Base-by-base conservation (phyloP, 2,329 filamentous ascomycete species). In the Annulohypoxylon truncatum region DNA sequence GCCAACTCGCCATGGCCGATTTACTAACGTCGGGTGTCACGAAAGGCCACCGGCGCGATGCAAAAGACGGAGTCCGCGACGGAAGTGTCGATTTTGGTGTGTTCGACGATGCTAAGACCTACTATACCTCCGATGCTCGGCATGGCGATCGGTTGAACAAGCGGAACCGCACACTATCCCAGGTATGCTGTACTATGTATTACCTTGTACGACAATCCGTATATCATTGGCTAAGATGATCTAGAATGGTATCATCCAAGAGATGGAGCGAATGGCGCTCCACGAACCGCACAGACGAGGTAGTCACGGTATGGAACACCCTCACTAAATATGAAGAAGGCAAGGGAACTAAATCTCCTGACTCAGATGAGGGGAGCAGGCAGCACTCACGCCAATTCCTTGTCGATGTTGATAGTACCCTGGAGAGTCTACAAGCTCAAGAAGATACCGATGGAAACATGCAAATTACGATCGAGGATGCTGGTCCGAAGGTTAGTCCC, bases 381-480 rank as follows among this genome's bases (percentile, higher is more conserved):
- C 83, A 88, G 51, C 88, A 91, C 61, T 78, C 80, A 63, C 92
- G 93, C 66, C 91, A 90, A 72, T 97, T 97, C 79, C 85, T 97
- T 35, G 89, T 98, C 77, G 88, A 96, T 73, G 94, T 98, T 74
- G 91, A 97, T 51, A 84, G 88, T 20, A 97, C 94, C 0, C 85
- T 97, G 61, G 86, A 94, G 75, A 90, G 87, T 64, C 84, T 99
- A 46, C 85, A 93, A 67, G 88, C 89, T 35, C 91, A 95, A 71
- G 96, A 99, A 79, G 96, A 99, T 76, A 96, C 94, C 28, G 94
- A 99, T 79, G 85, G 88, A 61, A 97, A 99, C 79, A 92, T 93
- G 85, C 94, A 98, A 79, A 99, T 99, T 78, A 99, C 96, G 28
- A 97, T 98, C 73, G 96, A 98, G 76, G 96, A 99, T 80, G 87